Percentiles rank a stretch among this genome's conserved stretches.
Conservation (phyloP, 768 basidiomycete genomes). For the Mycena rosella region DNA sequence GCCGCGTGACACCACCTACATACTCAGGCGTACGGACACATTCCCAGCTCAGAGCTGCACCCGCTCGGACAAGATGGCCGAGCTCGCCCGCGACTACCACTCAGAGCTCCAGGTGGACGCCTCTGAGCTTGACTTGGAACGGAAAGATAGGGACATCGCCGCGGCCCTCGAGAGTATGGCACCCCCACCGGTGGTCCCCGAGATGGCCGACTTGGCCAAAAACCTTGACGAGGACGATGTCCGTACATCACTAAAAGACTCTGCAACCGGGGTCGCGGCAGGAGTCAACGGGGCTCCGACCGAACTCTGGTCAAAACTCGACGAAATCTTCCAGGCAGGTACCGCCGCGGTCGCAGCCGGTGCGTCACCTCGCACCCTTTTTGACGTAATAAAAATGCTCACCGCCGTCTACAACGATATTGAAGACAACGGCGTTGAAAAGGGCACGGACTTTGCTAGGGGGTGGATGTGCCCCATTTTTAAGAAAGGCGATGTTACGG, state of each 20-base stretch:
- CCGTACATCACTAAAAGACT: neutral
- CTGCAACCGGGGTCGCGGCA: neutral
- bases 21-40: neutral
- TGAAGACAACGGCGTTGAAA: neutral
- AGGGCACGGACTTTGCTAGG: neutral
- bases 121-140: neutral
- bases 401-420: neutral
- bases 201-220: neutral
- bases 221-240: slow-evolving; percentile 4
- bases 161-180: neutral
- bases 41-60: neutral
- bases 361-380: too few relatives aligned
- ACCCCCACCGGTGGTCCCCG: neutral
- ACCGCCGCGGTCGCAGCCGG: neutral
- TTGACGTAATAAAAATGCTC: neutral
- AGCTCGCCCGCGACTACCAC: neutral
- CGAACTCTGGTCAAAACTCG: slow-evolving; percentile 26
- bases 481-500: too few relatives aligned
- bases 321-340: neutral
- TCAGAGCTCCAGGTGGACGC: neutral
- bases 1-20: neutral
- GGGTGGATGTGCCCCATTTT: slow-evolving; percentile 2
- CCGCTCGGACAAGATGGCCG: neutral
- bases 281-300: slow-evolving; percentile 3
- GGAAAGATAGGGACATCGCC: neutral